These are phyloP conservation scores for Clavispora santaluciae DNA, from an alignment of 805 yeast species.

Conservation along the genomic window DNA sequence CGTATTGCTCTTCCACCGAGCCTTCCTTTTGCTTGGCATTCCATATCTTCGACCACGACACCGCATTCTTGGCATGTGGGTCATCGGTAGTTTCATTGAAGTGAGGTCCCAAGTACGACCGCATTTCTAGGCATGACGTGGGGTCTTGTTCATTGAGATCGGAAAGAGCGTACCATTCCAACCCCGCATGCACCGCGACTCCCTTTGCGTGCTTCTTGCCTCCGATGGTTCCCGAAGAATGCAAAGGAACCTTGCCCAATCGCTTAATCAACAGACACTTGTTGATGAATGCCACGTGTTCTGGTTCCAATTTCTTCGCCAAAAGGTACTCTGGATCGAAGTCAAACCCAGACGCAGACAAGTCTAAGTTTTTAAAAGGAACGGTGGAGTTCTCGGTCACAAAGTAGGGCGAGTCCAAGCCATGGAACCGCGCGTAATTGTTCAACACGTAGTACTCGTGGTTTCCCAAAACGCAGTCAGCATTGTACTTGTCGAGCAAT, in stretches of 20 bases:
- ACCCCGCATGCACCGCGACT: conserved; percentile 80
- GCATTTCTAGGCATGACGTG: conserved; percentile 60
- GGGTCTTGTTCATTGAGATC: conserved; percentile 56
- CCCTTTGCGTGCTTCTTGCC: conserved; percentile 30
- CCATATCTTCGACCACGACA: conserved; percentile 58
- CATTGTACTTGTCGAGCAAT: conserved; percentile 43
- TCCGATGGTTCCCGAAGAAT: conserved; percentile 18
- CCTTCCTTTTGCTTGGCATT: conserved; percentile 38
- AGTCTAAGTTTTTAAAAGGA: background rate
- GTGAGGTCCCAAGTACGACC: conserved; percentile 62
- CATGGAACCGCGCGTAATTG: conserved; percentile 59
- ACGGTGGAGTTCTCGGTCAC: conserved; percentile 5
- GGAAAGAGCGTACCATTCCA: conserved; percentile 55
- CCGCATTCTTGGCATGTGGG: conserved; percentile 29
- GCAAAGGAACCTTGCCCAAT: conserved; percentile 56
- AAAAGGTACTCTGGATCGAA: conserved; percentile 38
- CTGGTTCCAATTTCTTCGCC: conserved; percentile 52
- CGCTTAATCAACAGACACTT: conserved; percentile 59
- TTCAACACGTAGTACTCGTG: conserved; percentile 74
- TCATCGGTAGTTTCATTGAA: conserved; percentile 55
- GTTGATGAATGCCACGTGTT: conserved; percentile 57
- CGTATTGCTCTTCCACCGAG: conserved; percentile 25
- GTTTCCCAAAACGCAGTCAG: conserved; percentile 81
- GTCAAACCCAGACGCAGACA: conserved; percentile 16
- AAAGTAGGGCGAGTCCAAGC: conserved; percentile 33